These are phyloP conservation scores for Collybia mongolica DNA, from an alignment of 768 basidiomycete species.

Conservation along the genomic window DNA sequence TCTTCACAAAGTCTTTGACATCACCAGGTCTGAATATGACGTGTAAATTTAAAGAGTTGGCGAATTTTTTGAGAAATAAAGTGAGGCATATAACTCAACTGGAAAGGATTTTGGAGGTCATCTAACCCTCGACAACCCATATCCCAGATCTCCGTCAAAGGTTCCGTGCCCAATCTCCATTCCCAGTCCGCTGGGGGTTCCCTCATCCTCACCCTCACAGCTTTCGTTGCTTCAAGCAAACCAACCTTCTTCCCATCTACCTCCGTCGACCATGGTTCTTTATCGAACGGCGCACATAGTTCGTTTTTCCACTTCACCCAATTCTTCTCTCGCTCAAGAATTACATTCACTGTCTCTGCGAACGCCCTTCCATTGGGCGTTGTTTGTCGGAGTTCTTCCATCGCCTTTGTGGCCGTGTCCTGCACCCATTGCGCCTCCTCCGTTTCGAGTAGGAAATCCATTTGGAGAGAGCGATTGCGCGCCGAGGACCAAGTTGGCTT, in stretches of 20 bases:
- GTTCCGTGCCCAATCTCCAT: constrained; percentile 63
- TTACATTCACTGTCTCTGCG: constrained; percentile 66
- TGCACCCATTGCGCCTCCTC: constrained; percentile 75
- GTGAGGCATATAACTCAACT: constrained; percentile 37
- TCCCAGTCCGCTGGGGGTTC: constrained; percentile 61
- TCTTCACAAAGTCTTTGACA: constrained; percentile 72
- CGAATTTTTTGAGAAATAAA: neutral
- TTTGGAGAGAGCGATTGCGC: constrained; percentile 77
- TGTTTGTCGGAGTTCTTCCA: constrained; percentile 67
- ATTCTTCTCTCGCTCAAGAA: constrained; percentile 82
- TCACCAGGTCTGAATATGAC: constrained; percentile 57
- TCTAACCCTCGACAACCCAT: constrained; percentile 69
- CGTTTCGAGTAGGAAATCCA: constrained; percentile 76
- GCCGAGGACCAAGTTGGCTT: constrained; percentile 60
- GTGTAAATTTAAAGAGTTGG: constrained; percentile 1
- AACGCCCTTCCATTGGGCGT: constrained; percentile 77
- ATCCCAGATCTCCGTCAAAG: constrained; percentile 81
- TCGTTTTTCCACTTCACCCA: constrained; percentile 93
- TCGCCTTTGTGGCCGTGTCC: constrained; percentile 59
- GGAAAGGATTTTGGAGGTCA: constrained; percentile 66
- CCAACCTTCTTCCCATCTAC: constrained; percentile 49
- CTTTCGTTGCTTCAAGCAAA: constrained; percentile 61
- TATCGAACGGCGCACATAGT: constrained; percentile 76
- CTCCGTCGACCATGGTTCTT: constrained; percentile 57
- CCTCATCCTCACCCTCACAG: constrained; percentile 50